These are phyloP conservation scores for Dictyostelium discoideum DNA, from an alignment of 78 protist genomes.

Conservation along the genomic window DNA sequence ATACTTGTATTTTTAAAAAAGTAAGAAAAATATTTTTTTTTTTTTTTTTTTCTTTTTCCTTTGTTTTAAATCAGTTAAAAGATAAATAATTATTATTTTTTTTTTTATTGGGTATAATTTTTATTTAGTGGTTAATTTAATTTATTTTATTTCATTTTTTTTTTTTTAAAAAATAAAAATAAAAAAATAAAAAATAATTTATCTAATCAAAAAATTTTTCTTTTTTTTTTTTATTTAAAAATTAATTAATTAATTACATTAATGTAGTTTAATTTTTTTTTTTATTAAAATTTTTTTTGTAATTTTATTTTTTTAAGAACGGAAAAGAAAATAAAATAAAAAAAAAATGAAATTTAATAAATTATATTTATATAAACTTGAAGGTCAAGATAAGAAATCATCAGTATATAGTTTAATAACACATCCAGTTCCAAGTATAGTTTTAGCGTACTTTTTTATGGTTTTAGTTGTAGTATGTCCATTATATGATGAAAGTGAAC, in stretches of 20 bases:
- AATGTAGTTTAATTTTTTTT: too few species aligned
- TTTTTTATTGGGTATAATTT: background rate
- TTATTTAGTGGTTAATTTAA: background rate
- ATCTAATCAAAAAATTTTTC: too few species aligned
- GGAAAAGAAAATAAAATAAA: background rate
- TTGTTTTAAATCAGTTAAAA: background rate
- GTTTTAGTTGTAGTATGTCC: constrained; percentile 31
- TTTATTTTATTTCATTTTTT: too few species aligned
- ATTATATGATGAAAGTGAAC: background rate
- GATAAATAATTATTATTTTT: background rate
- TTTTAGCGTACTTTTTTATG: constrained; percentile 19
- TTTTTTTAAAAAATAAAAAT: too few species aligned
- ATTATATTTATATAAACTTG: constrained; percentile 8
- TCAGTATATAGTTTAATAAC: background rate
- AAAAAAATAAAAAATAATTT: too few species aligned
- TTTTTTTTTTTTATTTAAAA: too few species aligned
- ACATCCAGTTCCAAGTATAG: constrained; percentile 23
- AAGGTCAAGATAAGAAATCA: constrained; percentile 17
- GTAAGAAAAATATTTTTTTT: background rate
- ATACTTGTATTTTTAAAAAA: background rate
- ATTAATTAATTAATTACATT: too few species aligned
- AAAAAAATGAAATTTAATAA: background rate
- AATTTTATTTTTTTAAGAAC: too few species aligned
- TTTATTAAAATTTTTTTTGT: too few species aligned
- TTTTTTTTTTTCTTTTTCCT: too few species aligned